Conservation (phyloP, 164 flowering plant species). For the Magnolia officinalis region DNA sequence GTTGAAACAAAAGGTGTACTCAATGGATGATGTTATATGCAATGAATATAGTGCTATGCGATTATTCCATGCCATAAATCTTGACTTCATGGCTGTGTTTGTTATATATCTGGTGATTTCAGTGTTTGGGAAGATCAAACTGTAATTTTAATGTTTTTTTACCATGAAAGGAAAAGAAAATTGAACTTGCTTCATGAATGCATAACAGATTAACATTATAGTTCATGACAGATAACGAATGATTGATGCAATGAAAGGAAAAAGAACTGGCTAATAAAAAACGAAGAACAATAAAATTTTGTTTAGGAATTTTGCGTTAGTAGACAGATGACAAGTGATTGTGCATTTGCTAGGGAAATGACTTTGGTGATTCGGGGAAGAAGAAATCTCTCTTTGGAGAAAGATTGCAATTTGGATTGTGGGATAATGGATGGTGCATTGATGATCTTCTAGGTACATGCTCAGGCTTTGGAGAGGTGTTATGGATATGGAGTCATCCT, state of each 20-base stretch:
- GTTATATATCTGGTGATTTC: not conserved
- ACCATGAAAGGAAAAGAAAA: not conserved
- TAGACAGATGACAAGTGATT: too few relatives aligned
- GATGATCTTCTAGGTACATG: too few relatives aligned
- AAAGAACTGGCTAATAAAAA: too few relatives aligned
- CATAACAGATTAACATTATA: too few relatives aligned
- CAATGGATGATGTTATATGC: not conserved
- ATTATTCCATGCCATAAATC: not conserved
- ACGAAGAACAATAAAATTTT: not conserved
- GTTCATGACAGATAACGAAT: not conserved
- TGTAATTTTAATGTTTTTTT: not conserved
- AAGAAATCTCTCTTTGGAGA: too few relatives aligned
- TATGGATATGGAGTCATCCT: not conserved
- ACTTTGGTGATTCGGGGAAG: too few relatives aligned
- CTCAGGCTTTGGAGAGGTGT: not conserved
- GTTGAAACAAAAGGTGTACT: not conserved
- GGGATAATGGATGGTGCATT: not conserved
- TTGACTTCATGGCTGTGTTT: not conserved
- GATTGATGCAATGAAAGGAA: not conserved
- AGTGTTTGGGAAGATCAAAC: not conserved
- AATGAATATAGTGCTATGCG: not conserved
- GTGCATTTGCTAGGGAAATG: too few relatives aligned
- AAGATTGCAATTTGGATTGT: too few relatives aligned
- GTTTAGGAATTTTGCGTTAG: not conserved
- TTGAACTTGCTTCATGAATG: not conserved